A percentile compares a stretch with the other conserved stretches of the same genome.
Evolutionary conservation across 306 rosid species (phyloP).

Genomic region (Vigna radiata): DNA sequence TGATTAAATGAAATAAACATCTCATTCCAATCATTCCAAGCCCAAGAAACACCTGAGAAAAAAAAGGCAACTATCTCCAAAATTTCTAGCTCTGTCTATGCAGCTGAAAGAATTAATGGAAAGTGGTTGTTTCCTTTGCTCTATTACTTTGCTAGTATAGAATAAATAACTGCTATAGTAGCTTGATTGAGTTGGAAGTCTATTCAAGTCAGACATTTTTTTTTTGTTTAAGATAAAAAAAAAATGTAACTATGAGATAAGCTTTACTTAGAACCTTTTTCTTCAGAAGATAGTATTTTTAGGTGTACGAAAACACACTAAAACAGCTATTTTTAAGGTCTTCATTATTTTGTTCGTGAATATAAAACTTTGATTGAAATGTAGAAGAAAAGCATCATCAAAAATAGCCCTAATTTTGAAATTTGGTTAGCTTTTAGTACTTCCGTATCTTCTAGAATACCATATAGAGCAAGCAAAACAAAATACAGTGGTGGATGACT

Average conservation of each 20-base stretch:
- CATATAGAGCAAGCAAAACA: conserved; percentile 32
- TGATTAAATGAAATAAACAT: conserved; percentile 9
- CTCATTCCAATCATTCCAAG: not conserved
- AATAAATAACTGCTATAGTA: not conserved
- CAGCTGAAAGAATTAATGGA: not conserved
- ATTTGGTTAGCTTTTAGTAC: not conserved
- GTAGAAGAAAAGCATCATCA: not conserved
- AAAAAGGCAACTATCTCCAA: not conserved
- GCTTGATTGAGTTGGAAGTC: conserved; percentile 22
- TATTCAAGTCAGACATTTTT: conserved; percentile 20
- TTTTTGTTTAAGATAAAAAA: not conserved
- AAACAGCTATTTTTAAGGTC: not conserved
- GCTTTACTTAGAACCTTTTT: not conserved
- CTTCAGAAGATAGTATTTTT: not conserved
- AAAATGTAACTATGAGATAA: not conserved
- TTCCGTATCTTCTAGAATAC: conserved; percentile 8
- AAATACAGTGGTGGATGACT: not conserved
- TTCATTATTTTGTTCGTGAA: not conserved
- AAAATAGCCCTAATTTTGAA: not conserved
- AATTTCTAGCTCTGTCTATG: conserved; percentile 9
- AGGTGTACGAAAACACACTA: not conserved
- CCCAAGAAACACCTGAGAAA: not conserved
- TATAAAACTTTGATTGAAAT: not conserved
- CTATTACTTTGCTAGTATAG: not conserved
- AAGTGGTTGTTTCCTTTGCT: conserved; percentile 14